phyloP scores from a whole-genome alignment of 305 asterid species.

The Withania somnifera region DNA sequence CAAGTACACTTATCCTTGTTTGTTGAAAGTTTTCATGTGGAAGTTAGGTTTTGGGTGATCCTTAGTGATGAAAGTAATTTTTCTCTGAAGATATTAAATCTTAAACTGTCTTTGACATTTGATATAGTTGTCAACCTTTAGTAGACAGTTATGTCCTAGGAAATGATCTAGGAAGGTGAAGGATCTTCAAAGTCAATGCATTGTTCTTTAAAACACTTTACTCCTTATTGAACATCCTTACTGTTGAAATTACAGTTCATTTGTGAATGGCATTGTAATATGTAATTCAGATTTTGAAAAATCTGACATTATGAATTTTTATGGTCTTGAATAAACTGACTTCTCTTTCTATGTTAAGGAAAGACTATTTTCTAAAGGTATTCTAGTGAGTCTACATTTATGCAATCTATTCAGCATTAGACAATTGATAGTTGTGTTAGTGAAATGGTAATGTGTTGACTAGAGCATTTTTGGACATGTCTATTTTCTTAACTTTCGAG shows the following conservation, averaged over 20 bases:
- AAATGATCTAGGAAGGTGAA: background rate
- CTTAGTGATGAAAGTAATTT: background rate
- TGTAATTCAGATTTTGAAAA: too few relatives aligned
- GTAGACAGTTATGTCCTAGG: background rate
- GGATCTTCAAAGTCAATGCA: background rate
- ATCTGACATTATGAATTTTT: background rate
- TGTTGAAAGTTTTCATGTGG: background rate
- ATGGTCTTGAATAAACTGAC: background rate
- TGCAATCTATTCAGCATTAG: background rate
- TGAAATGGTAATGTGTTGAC: background rate
- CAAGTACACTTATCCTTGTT: background rate
- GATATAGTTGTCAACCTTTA: background rate
- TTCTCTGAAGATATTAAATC: background rate
- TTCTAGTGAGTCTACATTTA: background rate
- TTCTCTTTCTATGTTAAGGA: too few relatives aligned
- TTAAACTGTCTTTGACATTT: background rate
- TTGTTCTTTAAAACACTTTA: background rate
- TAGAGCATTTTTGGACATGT: too few relatives aligned
- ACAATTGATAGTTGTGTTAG: background rate
- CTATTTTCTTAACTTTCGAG: background rate
- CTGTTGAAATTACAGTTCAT: background rate
- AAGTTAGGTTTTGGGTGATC: background rate
- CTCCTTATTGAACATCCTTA: too few relatives aligned
- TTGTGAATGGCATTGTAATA: too few relatives aligned
- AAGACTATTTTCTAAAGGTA: too few relatives aligned